Evolutionary conservation across 2,329 filamentous ascomycete genomes (phyloP), one percentile per base, ranked within the genome.

Genomic region (Ceratocystis eucalypticola): DNA sequence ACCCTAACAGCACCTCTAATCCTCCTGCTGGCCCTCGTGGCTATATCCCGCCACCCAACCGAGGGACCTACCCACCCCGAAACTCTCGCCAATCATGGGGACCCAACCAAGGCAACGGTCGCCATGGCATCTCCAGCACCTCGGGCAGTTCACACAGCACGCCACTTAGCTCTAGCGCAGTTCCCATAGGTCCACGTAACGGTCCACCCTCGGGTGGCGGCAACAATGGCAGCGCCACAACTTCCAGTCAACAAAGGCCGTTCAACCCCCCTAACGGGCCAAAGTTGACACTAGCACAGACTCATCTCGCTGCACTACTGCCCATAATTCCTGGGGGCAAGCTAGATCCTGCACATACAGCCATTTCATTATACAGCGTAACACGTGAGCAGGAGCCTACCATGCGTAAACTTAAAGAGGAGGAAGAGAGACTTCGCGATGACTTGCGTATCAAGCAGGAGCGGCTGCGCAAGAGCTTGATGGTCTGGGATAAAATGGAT

Each of bases 121-220:
- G 73, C 2, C 74, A 74, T 45, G 67, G 50, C n/a, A 55, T 57
- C 12, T 61, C 61, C 15, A 61, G 66, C 20, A 15, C 65, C 59
- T n/a, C 65, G 15, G 53, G 46, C 8, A 74, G 74, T 6, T 71
- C 72, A 20, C 74, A 76, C 6, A 72, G 75, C 2, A 75, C 77
- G 1, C 72, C 75, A 1, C 74, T 75, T 63, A 75, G 75, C n/a
- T 70, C 75, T 44, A 74, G 75, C 20, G 70, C 70, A 46, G 80
- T 82, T 45, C 80, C 80, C 1, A 82, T 80, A 0, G 80, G 80
- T 1, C 80, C 82, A 82, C 1, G 84, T 82, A 1, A 82, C 82
- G 2, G 82, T 82, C 33, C 55, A 45, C 25, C 61, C n/a, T 75
- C 76, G 20, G 72, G 20, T n/a, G 25, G 33, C 22, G 6, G 48